A percentile compares a stretch with the other conserved stretches of the same genome.
These are phyloP conservation scores for Fagus crenata DNA, from an alignment of 306 rosid species.

Conservation along the genomic window DNA sequence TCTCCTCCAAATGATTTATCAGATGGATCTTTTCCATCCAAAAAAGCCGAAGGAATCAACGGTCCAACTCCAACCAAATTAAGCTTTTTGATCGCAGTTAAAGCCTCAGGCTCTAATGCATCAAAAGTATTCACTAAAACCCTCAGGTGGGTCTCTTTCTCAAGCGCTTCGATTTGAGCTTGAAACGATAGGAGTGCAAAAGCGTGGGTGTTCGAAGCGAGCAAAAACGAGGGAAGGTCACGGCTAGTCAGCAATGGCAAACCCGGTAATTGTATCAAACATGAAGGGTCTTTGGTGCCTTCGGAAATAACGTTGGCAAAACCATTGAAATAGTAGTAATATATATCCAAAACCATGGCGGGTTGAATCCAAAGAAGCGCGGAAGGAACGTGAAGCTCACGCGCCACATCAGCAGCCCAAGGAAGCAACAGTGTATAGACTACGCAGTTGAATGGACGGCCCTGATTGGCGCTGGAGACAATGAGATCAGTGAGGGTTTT, in stretches of 20 bases:
- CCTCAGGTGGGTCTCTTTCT: no score
- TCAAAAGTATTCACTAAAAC: no score
- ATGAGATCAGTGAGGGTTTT: constrained; percentile 24
- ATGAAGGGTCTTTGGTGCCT: not conserved
- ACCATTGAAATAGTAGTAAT: constrained; percentile 38
- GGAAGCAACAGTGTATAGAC: constrained; percentile 29
- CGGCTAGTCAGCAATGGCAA: constrained; percentile 21
- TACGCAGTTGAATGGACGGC: constrained; percentile 28
- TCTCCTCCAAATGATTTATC: no score
- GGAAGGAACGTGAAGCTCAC: no score
- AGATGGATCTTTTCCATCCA: no score
- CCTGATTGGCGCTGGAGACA: constrained; percentile 3
- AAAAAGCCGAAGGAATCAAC: constrained; percentile 47
- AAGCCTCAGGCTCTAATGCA: no score
- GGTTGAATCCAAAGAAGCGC: constrained; percentile 47
- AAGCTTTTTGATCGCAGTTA: no score
- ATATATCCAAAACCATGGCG: constrained; percentile 38
- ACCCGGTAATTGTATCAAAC: not conserved
- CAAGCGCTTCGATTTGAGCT: no score
- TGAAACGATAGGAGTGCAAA: no score
- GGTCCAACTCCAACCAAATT: constrained; percentile 54
- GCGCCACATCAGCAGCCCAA: no score
- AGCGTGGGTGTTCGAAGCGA: no score
- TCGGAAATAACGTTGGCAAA: constrained; percentile 15
- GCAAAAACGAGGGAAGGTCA: no score